Base-by-base conservation (phyloP, 208 protist species). In the Wallacemonas collosoma region DNA sequence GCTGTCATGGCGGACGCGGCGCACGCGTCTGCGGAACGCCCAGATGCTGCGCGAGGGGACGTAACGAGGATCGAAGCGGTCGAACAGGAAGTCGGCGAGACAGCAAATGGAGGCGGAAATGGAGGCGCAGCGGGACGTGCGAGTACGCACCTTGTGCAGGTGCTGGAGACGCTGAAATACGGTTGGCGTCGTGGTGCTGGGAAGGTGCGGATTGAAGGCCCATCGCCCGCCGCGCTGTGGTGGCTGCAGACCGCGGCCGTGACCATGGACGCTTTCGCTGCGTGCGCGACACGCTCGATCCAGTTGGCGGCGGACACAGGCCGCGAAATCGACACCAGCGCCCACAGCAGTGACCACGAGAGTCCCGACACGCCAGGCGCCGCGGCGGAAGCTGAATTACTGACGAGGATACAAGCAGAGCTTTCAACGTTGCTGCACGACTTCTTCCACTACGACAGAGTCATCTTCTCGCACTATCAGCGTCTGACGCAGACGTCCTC, bases 201-300 rank as follows among this genome's bases (percentile, higher is more conserved):
- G 7, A 17, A 66, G 1, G 47, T 90, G 58, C 77, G 80, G 3
- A 51, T 78, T 26, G 76, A 81, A 38, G 84, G 87, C 47, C 50
- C 74, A 14, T 35, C 38, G n/a, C 48, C 64, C 26, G 79, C 76
- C 5, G 76, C 74, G 4, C 43, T 85, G 51, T 80, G 72, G 80
- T 85, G 80, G 80, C 68, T 81, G 56, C 75, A 71, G 39, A 26
- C 67, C 15, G 40, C 47, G 5, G 65, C 50, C 2, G 62, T 50
- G 6, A 50, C 14, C 11, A 51, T 55, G 53, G 61, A 50, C 35
- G 62, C 51, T 15, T 40, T 26, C 6, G 40, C 58, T 63, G 17
- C 26, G 7, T 17, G 64, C 26, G 26, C 26, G 26, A 26, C 26
- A 26, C 26, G 26, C 56, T 50, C 36, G 39, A 56, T 43, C 56